phyloP scores from a whole-genome alignment of 2,329 filamentous ascomycete species.

The Aureobasidium sp. region DNA sequence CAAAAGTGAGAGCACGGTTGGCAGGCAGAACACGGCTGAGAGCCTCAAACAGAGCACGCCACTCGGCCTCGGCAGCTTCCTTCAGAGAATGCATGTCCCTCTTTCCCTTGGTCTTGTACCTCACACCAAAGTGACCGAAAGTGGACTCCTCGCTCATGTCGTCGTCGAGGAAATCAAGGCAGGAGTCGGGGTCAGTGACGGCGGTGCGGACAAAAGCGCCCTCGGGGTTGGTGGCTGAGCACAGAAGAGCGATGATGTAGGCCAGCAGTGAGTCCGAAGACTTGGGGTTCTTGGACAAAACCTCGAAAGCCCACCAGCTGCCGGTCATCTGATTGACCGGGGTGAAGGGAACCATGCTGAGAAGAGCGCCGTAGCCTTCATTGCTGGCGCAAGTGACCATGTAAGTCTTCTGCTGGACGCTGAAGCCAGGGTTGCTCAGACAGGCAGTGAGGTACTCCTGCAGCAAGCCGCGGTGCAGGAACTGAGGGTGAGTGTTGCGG shows the following conservation, averaged over 20 bases:
- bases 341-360: constrained; percentile 22
- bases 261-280: constrained; percentile 22
- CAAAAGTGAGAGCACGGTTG: not conserved
- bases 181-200: constrained; percentile 24
- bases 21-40: not conserved
- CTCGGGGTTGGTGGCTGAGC: not conserved
- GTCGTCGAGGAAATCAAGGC: constrained; percentile 17
- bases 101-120: constrained; percentile 19
- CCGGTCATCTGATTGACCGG: constrained; percentile 17
- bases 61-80: constrained; percentile 24
- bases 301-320: constrained; percentile 27
- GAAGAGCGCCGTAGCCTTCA: constrained; percentile 21
- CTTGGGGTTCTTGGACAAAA: constrained; percentile 22
- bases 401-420: constrained; percentile 27
- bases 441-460: constrained; percentile 28
- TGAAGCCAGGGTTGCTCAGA: constrained; percentile 29
- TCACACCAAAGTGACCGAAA: constrained; percentile 19
- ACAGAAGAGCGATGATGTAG: constrained; percentile 13
- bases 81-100: constrained; percentile 20
- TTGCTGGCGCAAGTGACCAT: constrained; percentile 19
- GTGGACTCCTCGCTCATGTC: constrained; percentile 16
- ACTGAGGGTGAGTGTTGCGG: constrained; percentile 15
- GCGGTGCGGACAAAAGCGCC: constrained; percentile 18
- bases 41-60: constrained; percentile 14
- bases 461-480: constrained; percentile 23